Conservation (phyloP, 768 basidiomycete genomes). For the Dacryopinax primogenitus region DNA sequence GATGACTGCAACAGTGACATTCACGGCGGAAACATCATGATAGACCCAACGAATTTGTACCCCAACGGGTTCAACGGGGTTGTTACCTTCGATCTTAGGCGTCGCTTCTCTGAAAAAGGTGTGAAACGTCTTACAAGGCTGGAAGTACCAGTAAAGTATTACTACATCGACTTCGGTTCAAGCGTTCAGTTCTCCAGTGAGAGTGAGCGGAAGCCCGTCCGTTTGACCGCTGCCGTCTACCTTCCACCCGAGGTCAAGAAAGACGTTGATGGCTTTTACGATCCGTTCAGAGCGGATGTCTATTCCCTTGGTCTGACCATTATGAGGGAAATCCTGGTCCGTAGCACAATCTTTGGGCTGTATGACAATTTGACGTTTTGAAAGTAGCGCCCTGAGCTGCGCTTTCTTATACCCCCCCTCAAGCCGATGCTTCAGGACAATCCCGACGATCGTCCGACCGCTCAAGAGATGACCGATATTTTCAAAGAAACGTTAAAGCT, state of each 20-base stretch:
- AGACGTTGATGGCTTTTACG: neutral
- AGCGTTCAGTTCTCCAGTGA: neutral
- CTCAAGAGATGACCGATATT: neutral
- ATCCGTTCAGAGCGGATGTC: neutral
- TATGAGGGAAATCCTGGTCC: neutral
- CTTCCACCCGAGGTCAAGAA: neutral
- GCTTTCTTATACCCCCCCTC: neutral
- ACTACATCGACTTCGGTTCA: constrained; percentile 1
- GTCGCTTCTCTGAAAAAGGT: neutral
- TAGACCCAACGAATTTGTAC: neutral
- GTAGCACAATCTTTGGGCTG: neutral
- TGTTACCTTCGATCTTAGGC: neutral
- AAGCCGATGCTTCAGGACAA: neutral
- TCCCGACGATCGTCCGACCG: neutral
- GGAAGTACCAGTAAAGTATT: neutral
- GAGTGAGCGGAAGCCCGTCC: neutral
- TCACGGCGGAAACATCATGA: neutral
- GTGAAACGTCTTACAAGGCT: neutral
- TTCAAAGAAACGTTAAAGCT: neutral
- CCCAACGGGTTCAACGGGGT: neutral
- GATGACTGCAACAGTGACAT: neutral
- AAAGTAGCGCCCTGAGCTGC: neutral
- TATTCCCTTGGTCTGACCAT: neutral
- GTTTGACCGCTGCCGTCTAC: neutral
- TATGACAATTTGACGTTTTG: neutral